These are phyloP conservation scores for Lactarius trivialis DNA, from an alignment of 768 basidiomycete species.

Conservation along the genomic window DNA sequence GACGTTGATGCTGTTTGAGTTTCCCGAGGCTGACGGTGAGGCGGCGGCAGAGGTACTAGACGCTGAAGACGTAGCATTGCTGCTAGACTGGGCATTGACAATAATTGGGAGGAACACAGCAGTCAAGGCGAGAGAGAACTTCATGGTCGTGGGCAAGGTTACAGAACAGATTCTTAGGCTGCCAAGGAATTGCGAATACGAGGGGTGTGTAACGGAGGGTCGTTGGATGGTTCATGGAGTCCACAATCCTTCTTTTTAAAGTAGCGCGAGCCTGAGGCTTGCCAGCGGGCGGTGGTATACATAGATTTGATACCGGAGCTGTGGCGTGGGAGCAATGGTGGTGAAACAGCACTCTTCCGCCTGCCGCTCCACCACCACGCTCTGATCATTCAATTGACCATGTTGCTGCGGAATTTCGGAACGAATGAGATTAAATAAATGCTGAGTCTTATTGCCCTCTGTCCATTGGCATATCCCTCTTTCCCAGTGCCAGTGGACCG, in stretches of 20 bases:
- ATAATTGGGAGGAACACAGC: constrained; percentile 30
- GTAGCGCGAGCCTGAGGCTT: too few species aligned
- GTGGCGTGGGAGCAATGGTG: not conserved
- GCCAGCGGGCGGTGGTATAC: too few species aligned
- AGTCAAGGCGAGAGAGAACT: constrained; percentile 30
- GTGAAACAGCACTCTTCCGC: not conserved
- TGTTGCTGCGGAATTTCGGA: not conserved
- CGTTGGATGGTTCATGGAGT: not conserved
- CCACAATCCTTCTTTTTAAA: too few species aligned
- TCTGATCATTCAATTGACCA: not conserved
- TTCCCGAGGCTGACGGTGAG: constrained; percentile 29
- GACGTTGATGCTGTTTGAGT: constrained; percentile 26
- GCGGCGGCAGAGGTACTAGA: constrained; percentile 23
- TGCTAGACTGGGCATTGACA: constrained; percentile 38
- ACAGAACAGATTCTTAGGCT: not conserved
- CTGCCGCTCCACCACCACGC: too few species aligned
- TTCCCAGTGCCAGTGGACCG: not conserved
- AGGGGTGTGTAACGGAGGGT: not conserved
- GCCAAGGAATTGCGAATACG: not conserved
- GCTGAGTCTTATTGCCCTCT: not conserved
- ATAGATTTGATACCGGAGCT: too few species aligned
- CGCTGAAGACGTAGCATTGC: too few species aligned
- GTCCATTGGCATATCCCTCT: not conserved
- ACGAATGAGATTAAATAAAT: not conserved
- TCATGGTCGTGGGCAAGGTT: constrained; percentile 24